A percentile compares a stretch with the other conserved stretches of the same genome.
Evolutionary conservation across 129 eudicot species (phyloP).

Genomic region (Helianthus tuberosus): DNA sequence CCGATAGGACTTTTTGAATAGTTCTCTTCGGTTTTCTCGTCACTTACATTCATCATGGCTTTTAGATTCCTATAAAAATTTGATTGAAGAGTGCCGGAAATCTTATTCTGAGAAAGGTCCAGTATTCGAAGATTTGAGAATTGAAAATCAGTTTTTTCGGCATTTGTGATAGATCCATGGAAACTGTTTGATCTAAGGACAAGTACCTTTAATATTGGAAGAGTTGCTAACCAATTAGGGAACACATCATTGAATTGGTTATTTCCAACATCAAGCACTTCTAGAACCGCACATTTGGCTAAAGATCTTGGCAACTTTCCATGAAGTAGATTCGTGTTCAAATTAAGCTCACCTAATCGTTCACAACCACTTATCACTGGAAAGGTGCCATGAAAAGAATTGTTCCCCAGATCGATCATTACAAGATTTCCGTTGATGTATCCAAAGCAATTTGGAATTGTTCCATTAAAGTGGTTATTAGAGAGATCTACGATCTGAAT

Average conservation of each 20-base stretch:
- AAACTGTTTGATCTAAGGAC: constrained; percentile 37
- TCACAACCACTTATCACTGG: constrained; percentile 19
- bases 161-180: constrained; percentile 25
- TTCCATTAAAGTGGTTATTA: constrained; percentile 28
- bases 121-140: constrained; percentile 38
- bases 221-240: constrained; percentile 37
- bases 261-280: constrained; percentile 44
- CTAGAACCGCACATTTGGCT: constrained; percentile 26
- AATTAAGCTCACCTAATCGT: constrained; percentile 11
- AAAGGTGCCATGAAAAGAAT: constrained; percentile 31
- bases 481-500: constrained; percentile 25
- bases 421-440: constrained; percentile 10
- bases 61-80: constrained; percentile 15
- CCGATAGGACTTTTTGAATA: too few relatives aligned
- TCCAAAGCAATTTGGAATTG: constrained; percentile 37
- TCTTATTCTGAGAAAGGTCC: constrained; percentile 40
- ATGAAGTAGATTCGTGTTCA: constrained; percentile 33
- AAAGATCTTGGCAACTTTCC: constrained; percentile 44
- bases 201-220: constrained; percentile 43
- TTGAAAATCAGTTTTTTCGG: neutral
- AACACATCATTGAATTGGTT: constrained; percentile 38
- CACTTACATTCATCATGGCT: constrained; percentile 29
- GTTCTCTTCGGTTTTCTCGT: neutral
- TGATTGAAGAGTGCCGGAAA: constrained; percentile 33
- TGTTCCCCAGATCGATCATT: constrained; percentile 20